phyloP scores from a whole-genome alignment of 345 rosid genomes.

The Aurinia saxatilis region DNA sequence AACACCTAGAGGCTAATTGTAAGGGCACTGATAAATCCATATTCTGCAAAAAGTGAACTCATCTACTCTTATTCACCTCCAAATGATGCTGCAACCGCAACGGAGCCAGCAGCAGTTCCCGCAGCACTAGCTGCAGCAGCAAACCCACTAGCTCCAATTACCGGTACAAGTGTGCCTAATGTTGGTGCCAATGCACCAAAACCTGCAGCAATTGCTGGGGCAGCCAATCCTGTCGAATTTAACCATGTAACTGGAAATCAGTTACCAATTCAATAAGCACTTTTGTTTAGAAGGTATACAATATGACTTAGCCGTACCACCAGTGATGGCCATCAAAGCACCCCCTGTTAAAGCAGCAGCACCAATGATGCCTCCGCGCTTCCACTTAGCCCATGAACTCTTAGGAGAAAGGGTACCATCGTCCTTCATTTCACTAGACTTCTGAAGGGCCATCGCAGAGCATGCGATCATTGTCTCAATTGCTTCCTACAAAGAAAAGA shows the following conservation, averaged over 20 bases:
- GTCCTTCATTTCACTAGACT: constrained; percentile 50
- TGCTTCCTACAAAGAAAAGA: constrained; percentile 23
- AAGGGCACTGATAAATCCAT: constrained; percentile 1
- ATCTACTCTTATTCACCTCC: constrained; percentile 66
- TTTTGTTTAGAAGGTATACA: background rate
- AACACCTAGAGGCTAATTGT: constrained; percentile 7
- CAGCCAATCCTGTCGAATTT: constrained; percentile 71
- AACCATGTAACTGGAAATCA: background rate
- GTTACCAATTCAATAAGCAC: background rate
- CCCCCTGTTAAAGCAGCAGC: constrained; percentile 99
- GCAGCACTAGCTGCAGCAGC: constrained; percentile 98
- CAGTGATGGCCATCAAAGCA: constrained; percentile 87
- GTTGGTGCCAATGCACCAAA: constrained; percentile 92
- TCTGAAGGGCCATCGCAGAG: constrained; percentile 84
- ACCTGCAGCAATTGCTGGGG: constrained; percentile 99
- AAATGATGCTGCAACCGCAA: constrained; percentile 98
- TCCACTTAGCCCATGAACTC: constrained; percentile 73
- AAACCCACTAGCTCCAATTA: constrained; percentile 95
- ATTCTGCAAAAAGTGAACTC: constrained; percentile 6
- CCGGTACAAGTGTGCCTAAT: constrained; percentile 81
- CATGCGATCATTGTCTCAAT: constrained; percentile 81
- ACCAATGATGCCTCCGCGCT: constrained; percentile 95
- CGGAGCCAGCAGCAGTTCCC: constrained; percentile 95
- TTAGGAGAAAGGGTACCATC: constrained; percentile 39
- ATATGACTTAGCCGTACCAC: constrained; percentile 44